phyloP scores from a whole-genome alignment of 768 basidiomycete genomes.

The Auricularia cornea region DNA sequence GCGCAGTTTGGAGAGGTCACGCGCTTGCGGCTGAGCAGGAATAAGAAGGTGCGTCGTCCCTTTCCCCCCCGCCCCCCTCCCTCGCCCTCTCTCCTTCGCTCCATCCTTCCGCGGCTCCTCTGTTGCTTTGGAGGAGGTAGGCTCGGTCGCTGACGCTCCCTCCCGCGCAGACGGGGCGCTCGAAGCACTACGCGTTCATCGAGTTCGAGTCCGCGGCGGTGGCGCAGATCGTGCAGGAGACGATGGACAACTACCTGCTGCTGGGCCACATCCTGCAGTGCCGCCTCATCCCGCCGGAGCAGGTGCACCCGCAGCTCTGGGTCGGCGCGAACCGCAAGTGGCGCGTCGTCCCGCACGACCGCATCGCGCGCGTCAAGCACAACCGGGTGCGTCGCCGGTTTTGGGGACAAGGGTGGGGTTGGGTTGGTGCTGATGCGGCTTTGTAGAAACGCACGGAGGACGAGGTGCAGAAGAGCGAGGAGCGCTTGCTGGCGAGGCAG shows the following conservation, averaged over 20 bases:
- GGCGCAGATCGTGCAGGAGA: conserved; percentile 92
- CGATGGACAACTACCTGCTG: conserved; percentile 97
- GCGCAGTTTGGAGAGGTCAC: conserved; percentile 89
- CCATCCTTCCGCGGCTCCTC: neutral
- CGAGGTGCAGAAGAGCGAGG: conserved; percentile 54
- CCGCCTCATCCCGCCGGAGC: conserved; percentile 79
- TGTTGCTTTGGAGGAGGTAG: too few relatives aligned
- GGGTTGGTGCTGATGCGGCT: neutral
- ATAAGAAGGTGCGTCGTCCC: conserved; percentile 75
- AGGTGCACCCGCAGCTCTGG: conserved; percentile 93
- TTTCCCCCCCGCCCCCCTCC: neutral
- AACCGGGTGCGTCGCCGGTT: conserved; percentile 60
- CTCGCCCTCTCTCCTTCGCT: neutral
- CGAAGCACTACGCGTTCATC: conserved; percentile 95
- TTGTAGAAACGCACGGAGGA: conserved; percentile 63
- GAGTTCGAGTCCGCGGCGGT: conserved; percentile 87
- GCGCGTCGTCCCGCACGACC: conserved; percentile 64
- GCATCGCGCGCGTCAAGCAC: conserved; percentile 62
- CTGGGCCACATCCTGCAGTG: conserved; percentile 91
- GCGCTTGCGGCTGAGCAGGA: conserved; percentile 82
- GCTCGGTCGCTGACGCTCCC: neutral
- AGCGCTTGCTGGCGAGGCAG: conserved; percentile 69
- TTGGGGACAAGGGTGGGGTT: too few relatives aligned
- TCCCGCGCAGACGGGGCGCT: conserved; percentile 70
- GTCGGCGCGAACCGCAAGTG: conserved; percentile 94